Conservation (phyloP, 805 yeast genomes). For the Priceomyces carsonii region DNA sequence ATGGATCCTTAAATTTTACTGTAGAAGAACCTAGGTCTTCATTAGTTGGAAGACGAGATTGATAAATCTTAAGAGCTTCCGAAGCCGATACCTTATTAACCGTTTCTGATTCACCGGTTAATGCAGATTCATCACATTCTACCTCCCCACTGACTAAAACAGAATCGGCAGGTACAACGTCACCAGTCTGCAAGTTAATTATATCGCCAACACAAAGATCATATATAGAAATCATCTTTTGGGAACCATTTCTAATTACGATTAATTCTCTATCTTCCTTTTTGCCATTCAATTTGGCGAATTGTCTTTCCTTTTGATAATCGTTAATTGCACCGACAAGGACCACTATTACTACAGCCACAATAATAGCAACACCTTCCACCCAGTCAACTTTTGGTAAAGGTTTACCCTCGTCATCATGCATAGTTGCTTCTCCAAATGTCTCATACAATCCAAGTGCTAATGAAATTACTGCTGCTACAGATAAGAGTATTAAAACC, state of each 20-base stretch:
- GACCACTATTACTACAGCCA: constrained; percentile 88
- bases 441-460: constrained; percentile 92
- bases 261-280: constrained; percentile 81
- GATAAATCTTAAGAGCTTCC: constrained; percentile 34
- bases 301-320: constrained; percentile 93
- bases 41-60: constrained; percentile 22
- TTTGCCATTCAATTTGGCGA: constrained; percentile 81
- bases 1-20: constrained; percentile 64
- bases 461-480: constrained; percentile 87
- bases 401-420: constrained; percentile 74
- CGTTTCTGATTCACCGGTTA: constrained; percentile 93
- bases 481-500: constrained; percentile 76
- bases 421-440: constrained; percentile 76
- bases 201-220: constrained; percentile 87
- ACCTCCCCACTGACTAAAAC: constrained; percentile 71
- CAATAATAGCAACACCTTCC: constrained; percentile 96
- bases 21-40: constrained; percentile 43
- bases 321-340: constrained; percentile 95
- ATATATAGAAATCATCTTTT: constrained; percentile 65
- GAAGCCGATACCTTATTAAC: constrained; percentile 66
- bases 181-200: constrained; percentile 85
- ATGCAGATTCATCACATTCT: constrained; percentile 88
- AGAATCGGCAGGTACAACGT: constrained; percentile 87
- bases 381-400: constrained; percentile 95
- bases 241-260: constrained; percentile 72